Evolutionary conservation across 164 flowering plant genomes (phyloP), one percentile per base, ranked within the genome.

Genomic region (Sedum album): DNA sequence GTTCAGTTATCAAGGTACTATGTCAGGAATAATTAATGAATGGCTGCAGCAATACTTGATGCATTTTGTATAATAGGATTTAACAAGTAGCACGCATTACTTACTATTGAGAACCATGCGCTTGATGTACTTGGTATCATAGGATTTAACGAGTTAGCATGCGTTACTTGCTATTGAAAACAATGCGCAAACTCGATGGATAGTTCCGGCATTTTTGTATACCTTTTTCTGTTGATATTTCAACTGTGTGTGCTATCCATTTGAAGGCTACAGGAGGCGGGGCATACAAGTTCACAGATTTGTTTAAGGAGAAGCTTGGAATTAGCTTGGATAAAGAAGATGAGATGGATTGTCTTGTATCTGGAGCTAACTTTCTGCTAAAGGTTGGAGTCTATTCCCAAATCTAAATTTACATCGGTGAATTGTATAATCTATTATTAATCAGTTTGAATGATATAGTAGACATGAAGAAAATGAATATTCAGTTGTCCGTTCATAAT

Each of bases 211-310:
- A 53, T 53, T 53, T 53, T 20, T n/a, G n/a, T n/a, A n/a, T 7
- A 5, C 21, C 10, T 38, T 53, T 9, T 53, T 2, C 60, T 23
- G 60, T 53, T 53, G n/a, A n/a, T n/a, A n/a, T n/a, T n/a, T n/a
- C n/a, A n/a, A n/a, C n/a, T 3, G 38, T 35, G 38, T 36, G 66
- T 28, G 35, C 49, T 21, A 68, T 69, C 36, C 67, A 23, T 76
- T 69, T 66, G 73, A 74, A 90, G 94, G 94, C 89, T 55, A 88
- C 90, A 42, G 92, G 94, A 74, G 96, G 90, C 67, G 94, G 94
- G 36, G 94, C 96, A 55, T 78, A 78, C 77, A 86, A 83, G 66
- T 85, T 80, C 74, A 81, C 88, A 18, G 85, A 88, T 73, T 75
- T 85, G 31, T 84, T 86, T 73, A 83, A 80, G 71, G 96, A 88